A percentile compares a stretch with the other conserved stretches of the same genome.
phyloP scores from a whole-genome alignment of 202 grass and related monocot species.

The Brachypodium distachyon region DNA sequence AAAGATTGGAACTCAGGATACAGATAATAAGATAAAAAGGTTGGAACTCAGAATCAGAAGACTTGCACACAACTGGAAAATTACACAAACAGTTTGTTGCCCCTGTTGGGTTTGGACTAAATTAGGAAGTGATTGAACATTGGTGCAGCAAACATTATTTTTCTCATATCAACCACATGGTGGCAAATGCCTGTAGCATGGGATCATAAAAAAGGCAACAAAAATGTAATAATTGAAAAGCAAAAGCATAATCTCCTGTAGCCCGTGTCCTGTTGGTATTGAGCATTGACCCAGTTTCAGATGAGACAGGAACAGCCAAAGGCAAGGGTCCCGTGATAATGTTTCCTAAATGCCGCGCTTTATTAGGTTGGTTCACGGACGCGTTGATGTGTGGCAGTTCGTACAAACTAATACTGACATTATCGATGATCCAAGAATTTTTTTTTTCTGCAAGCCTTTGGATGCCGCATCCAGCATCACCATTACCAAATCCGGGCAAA shows the following conservation, averaged over 20 bases:
- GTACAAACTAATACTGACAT: not conserved
- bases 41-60: not conserved
- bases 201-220: not conserved
- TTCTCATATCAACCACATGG: not conserved
- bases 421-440: not conserved
- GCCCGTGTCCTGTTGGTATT: not conserved
- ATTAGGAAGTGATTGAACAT: not conserved
- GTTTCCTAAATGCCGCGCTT: not conserved
- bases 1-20: not conserved
- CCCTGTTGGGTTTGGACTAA: not conserved
- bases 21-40: too few species aligned
- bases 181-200: not conserved
- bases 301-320: slow-evolving; percentile 1
- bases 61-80: not conserved
- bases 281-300: not conserved
- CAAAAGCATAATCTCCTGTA: not conserved
- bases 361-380: not conserved
- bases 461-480: not conserved
- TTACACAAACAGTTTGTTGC: not conserved
- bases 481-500: not conserved
- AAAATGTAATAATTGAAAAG: not conserved
- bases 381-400: not conserved
- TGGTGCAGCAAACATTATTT: not conserved
- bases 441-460: not conserved
- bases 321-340: not conserved